phyloP scores from a whole-genome alignment of 1,284 basidiomycete genomes.

The Melampsora larici-populina region DNA sequence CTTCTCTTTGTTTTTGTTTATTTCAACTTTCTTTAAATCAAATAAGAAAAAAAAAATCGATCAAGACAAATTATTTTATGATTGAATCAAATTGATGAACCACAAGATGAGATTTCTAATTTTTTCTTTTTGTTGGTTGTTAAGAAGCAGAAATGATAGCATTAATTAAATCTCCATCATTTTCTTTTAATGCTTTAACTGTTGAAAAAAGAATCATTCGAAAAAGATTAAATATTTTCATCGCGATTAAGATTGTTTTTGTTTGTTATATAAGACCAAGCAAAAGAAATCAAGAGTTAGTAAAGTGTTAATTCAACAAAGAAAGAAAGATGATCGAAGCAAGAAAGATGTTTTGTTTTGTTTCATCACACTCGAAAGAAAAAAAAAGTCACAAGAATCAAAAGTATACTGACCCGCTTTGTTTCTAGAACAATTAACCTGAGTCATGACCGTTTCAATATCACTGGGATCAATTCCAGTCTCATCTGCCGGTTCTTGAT shows the following conservation, averaged over 20 bases:
- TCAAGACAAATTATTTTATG: no score
- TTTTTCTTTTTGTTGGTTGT: neutral
- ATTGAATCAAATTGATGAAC: no score
- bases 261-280: neutral
- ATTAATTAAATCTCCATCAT: constrained; percentile 38
- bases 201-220: no score
- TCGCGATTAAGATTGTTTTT: no score
- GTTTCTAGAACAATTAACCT: constrained; percentile 31
- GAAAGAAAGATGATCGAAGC: no score
- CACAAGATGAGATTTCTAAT: no score
- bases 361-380: no score
- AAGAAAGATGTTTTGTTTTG: no score
- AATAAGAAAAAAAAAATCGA: no score
- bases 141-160: constrained; percentile 38
- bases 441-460: constrained; percentile 39
- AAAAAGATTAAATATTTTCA: neutral
- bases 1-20: no score
- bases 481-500: constrained; percentile 8
- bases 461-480: constrained; percentile 27
- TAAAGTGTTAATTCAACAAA: neutral
- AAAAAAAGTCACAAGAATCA: neutral
- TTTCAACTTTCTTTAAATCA: no score
- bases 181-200: constrained; percentile 35
- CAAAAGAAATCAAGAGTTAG: neutral
- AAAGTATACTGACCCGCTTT: constrained; percentile 21